Percentiles rank a stretch among this genome's conserved stretches.
Conservation (phyloP, 2,329 filamentous ascomycete genomes). For the Pyrenophora seminiperda region DNA sequence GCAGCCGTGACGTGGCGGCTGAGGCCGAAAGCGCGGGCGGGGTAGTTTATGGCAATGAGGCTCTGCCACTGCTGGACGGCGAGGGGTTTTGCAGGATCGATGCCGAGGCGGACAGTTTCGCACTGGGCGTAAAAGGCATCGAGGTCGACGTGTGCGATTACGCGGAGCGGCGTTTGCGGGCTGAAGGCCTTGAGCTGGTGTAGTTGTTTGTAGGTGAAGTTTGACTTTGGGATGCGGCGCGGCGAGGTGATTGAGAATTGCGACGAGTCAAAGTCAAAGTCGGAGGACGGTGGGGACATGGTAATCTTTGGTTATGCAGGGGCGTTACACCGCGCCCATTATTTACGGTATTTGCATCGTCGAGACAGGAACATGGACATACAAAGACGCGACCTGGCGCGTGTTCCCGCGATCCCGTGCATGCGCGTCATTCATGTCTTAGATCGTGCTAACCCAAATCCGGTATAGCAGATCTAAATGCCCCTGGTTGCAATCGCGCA, state of each 20-base stretch:
- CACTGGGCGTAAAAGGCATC: constrained; percentile 97
- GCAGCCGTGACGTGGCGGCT: constrained; percentile 75
- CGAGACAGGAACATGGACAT: constrained; percentile 3
- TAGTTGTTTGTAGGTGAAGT: constrained; percentile 85
- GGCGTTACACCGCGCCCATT: constrained; percentile 6
- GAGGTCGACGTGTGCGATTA: constrained; percentile 89
- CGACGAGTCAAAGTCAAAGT: constrained; percentile 55
- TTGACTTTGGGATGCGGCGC: constrained; percentile 59
- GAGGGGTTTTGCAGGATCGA: constrained; percentile 76
- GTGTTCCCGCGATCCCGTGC: constrained; percentile 42
- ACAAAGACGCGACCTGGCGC: constrained; percentile 26
- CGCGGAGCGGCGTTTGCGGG: constrained; percentile 76
- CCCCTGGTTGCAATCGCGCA: too few species aligned
- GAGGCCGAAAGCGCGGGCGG: constrained; percentile 80
- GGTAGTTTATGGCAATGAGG: constrained; percentile 95
- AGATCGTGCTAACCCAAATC: constrained; percentile 25
- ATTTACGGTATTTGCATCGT: not conserved
- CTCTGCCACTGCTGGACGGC: constrained; percentile 96
- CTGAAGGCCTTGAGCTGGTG: constrained; percentile 73
- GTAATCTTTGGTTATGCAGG: constrained; percentile 11
- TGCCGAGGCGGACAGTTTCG: constrained; percentile 83
- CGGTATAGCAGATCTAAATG: not conserved
- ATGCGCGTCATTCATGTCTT: constrained; percentile 41
- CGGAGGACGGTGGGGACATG: constrained; percentile 57
- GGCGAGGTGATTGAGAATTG: constrained; percentile 48